These are phyloP conservation scores for Lupinus albus DNA, from an alignment of 306 rosid species.

Conservation along the genomic window DNA sequence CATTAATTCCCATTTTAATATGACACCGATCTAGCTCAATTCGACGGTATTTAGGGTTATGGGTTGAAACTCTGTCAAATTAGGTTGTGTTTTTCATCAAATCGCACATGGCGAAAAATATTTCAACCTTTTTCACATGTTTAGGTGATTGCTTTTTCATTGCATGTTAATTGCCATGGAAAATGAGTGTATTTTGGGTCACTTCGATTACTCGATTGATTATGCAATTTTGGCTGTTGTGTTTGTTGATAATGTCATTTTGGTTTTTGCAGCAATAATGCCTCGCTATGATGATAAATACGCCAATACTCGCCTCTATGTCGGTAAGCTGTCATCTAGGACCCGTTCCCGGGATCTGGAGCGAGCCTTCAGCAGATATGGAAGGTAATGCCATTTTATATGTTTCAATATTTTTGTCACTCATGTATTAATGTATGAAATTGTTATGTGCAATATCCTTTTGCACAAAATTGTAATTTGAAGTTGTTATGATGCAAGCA, in stretches of 20 bases:
- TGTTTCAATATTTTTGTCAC: no score
- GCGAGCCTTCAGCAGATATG: constrained; percentile 67
- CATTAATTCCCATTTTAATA: neutral
- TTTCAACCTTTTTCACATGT: neutral
- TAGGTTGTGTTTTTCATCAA: neutral
- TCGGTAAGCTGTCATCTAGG: constrained; percentile 66
- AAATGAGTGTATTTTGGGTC: neutral
- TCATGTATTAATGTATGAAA: neutral
- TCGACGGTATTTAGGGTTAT: neutral
- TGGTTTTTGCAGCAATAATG: constrained; percentile 49
- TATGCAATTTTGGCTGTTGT: neutral
- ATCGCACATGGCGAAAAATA: neutral
- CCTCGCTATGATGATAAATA: constrained; percentile 83
- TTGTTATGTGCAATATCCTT: neutral
- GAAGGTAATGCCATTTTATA: constrained; percentile 50
- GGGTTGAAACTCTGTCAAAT: neutral
- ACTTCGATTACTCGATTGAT: neutral
- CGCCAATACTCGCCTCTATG: constrained; percentile 71
- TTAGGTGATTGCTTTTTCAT: neutral
- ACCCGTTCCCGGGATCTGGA: constrained; percentile 79
- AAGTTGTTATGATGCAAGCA: neutral
- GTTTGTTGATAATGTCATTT: neutral
- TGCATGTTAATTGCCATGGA: neutral
- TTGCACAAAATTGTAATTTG: neutral
- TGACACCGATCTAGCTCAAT: neutral